These are phyloP conservation scores for Penicillium concentricum DNA, from an alignment of 2,329 filamentous ascomycete species.

Conservation along the genomic window DNA sequence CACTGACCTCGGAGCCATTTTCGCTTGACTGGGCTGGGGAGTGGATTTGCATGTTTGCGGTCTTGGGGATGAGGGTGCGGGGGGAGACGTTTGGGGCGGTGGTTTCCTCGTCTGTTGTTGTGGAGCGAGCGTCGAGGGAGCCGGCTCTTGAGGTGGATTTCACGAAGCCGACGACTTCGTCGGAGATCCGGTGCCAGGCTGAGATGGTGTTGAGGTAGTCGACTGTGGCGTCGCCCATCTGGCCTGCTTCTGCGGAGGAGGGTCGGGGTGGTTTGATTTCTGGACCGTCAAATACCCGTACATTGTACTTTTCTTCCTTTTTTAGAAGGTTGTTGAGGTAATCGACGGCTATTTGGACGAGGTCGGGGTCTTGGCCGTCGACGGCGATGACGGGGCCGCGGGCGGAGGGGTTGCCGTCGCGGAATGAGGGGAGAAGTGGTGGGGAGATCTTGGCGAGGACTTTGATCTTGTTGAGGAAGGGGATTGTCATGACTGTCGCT, in stretches of 20 bases:
- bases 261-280: constrained; percentile 27
- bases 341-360: constrained; percentile 64
- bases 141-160: constrained; percentile 32
- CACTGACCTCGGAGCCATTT: constrained; percentile 25
- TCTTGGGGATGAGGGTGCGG: constrained; percentile 33
- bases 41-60: constrained; percentile 29
- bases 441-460: constrained; percentile 74
- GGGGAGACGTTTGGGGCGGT: constrained; percentile 30
- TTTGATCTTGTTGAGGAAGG: constrained; percentile 72
- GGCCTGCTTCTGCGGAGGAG: constrained; percentile 24
- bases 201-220: constrained; percentile 67
- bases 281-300: constrained; percentile 52
- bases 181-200: constrained; percentile 73
- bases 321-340: constrained; percentile 59
- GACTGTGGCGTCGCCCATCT: constrained; percentile 48
- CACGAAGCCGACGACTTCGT: constrained; percentile 64
- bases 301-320: constrained; percentile 52
- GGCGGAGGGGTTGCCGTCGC: constrained; percentile 34
- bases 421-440: constrained; percentile 51
- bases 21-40: constrained; percentile 32
- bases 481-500: constrained; percentile 72
- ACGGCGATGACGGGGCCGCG: constrained; percentile 81
- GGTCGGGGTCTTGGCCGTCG: constrained; percentile 68
- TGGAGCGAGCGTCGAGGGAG: constrained; percentile 13
- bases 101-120: constrained; percentile 18